Percentiles rank a stretch among this genome's conserved stretches.
Evolutionary conservation across 495 filamentous ascomycete genomes (phyloP).

Genomic region (Daldinia vernicosa): DNA sequence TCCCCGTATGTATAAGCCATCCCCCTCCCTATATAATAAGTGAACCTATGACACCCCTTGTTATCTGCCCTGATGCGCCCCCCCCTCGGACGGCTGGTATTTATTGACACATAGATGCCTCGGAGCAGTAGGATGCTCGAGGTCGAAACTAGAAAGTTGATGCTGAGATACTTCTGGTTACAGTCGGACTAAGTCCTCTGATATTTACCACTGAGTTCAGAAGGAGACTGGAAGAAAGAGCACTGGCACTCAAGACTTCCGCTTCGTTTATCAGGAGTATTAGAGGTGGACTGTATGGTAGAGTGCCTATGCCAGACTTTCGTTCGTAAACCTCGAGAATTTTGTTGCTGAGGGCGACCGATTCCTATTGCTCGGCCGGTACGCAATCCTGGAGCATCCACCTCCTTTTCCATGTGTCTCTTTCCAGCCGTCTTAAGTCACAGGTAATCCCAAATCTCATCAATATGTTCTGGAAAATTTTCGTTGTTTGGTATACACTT

Average conservation of each 20-base stretch:
- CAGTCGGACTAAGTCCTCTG: background rate
- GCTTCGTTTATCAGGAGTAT: background rate
- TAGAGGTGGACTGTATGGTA: background rate
- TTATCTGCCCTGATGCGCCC: background rate
- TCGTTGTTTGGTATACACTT: constrained; percentile 6
- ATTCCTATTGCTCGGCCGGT: background rate
- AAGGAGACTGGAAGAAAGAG: background rate
- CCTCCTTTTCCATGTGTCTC: background rate
- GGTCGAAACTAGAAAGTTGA: background rate
- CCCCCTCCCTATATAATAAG: constrained; percentile 1
- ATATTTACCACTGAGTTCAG: background rate
- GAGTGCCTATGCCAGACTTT: background rate
- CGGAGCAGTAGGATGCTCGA: background rate
- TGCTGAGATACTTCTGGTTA: background rate
- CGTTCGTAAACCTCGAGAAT: background rate
- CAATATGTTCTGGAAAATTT: constrained; percentile 26
- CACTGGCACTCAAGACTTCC: background rate
- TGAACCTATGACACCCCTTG: background rate
- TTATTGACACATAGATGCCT: background rate
- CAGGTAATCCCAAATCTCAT: constrained; percentile 18
- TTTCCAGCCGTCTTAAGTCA: constrained; percentile 1
- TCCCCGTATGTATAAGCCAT: constrained; percentile 13
- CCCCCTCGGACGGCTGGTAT: background rate
- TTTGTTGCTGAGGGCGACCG: background rate
- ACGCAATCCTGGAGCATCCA: background rate